Conservation (phyloP, 73 alveolate genomes). For the Paramecium bursaria region DNA sequence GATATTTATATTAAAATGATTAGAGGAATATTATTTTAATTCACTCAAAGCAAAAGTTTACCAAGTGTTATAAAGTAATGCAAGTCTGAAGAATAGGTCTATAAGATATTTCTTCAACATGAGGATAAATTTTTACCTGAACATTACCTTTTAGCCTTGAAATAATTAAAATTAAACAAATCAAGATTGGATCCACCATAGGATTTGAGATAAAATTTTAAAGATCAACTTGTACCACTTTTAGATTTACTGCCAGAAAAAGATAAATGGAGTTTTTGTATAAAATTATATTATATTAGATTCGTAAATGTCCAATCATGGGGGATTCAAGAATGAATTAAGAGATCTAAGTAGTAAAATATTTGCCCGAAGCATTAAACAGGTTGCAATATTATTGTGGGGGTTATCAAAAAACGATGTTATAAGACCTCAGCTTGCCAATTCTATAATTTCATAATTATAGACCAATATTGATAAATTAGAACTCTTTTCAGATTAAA, state of each 20-base stretch:
- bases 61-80: too few relatives aligned
- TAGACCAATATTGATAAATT: constrained; percentile 6
- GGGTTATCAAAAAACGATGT: constrained; percentile 40
- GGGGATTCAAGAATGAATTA: background rate
- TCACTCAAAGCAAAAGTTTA: too few relatives aligned
- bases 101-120: too few relatives aligned
- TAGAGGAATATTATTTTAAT: too few relatives aligned
- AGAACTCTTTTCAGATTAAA: background rate
- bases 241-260: constrained; percentile 6
- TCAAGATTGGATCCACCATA: background rate
- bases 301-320: constrained; percentile 23
- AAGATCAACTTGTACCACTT: constrained; percentile 1
- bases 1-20: too few relatives aligned
- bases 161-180: too few relatives aligned
- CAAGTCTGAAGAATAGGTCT: too few relatives aligned
- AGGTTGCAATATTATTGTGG: constrained; percentile 44
- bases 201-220: background rate
- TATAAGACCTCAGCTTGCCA: constrained; percentile 1
- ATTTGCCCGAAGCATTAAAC: background rate
- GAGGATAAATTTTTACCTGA: too few relatives aligned
- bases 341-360: constrained; percentile 3
- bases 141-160: too few relatives aligned
- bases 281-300: constrained; percentile 12
- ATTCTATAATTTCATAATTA: background rate
- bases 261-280: constrained; percentile 61